A percentile compares a stretch with the other conserved stretches of the same genome.
phyloP scores from a whole-genome alignment of 2,329 filamentous ascomycete genomes.

The Xylaria hypoxylon region DNA sequence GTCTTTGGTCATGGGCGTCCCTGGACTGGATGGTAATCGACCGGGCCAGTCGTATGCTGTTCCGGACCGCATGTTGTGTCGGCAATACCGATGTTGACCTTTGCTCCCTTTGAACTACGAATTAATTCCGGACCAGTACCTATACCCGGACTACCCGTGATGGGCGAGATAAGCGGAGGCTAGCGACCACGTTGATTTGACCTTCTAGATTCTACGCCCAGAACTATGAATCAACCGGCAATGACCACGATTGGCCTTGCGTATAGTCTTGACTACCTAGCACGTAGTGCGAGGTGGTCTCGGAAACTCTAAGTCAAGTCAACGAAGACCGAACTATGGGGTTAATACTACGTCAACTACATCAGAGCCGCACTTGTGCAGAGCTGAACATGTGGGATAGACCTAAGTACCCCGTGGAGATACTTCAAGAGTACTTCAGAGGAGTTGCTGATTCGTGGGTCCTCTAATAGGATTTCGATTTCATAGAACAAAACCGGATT shows the following conservation, averaged over 20 bases:
- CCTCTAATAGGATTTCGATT: neutral
- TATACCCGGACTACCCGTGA: neutral
- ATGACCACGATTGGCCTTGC: neutral
- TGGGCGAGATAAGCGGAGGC: neutral
- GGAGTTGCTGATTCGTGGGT: neutral
- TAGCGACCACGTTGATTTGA: neutral
- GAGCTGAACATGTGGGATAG: conserved; percentile 1
- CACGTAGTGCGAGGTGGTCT: neutral
- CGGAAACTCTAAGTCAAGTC: neutral
- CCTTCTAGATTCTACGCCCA: neutral
- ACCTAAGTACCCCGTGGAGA: neutral
- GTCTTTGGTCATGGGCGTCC: neutral
- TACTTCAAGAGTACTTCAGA: conserved; percentile 9
- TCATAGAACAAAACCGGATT: neutral
- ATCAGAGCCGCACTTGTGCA: neutral
- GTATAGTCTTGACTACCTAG: conserved; percentile 1
- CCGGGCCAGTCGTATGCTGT: neutral
- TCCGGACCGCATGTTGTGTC: neutral
- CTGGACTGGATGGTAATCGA: neutral
- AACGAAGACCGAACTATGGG: neutral
- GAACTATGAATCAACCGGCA: neutral
- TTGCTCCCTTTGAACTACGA: neutral
- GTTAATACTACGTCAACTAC: conserved; percentile 10
- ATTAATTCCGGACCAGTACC: neutral
- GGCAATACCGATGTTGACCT: neutral